Base-by-base conservation (phyloP, 75 land plant species). In the Selaginella tamariscina region DNA sequence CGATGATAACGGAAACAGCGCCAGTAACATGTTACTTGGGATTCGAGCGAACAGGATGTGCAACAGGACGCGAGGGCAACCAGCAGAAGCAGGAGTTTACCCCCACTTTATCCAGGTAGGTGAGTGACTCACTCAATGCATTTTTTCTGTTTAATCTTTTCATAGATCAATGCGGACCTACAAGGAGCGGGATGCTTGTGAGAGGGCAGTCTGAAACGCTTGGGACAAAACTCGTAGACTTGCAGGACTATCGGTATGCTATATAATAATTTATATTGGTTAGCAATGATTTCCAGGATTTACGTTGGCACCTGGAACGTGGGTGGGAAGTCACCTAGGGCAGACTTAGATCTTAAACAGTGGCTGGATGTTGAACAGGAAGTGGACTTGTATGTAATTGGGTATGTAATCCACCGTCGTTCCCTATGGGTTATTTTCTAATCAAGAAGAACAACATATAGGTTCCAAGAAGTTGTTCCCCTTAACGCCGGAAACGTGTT, bases 251-350 rank as follows among this genome's bases (percentile, higher is more conserved):
- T 15, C 49, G 49, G 49, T 39, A 39, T 39, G 49, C n/a, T 39
- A 5, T 39, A 5, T 39, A 5, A 5, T 5, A 39, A 39, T 39
- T 39, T 15, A 15, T 5, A 5, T 39, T 39, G 5, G 49, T 39
- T 5, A 39, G 49, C 5, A 39, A 15, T 15, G 5, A 5, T 39
- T 39, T 39, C 21, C 74, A 89, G 94, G 68, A 30, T 86, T 31
- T 79, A 84, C 72, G 88, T 85, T 26, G 79, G 89, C 5, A 83
- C 94, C 18, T 92, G 98, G 98, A 93, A 93, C 70, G 98, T 93
- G 65, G 98, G 84, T 32, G 98, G 98, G 27, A 89, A 78, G 71
- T 78, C 90, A 0, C 98, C 98, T 22, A 79, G 85, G 1, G 74
- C 69, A 57, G 73, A 85, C 63, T 56, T 93, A 74, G 82, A 81